Percentiles rank a stretch among this genome's conserved stretches.
Conservation (phyloP, 2,329 filamentous ascomycete species). For the Colletotrichum sidae region DNA sequence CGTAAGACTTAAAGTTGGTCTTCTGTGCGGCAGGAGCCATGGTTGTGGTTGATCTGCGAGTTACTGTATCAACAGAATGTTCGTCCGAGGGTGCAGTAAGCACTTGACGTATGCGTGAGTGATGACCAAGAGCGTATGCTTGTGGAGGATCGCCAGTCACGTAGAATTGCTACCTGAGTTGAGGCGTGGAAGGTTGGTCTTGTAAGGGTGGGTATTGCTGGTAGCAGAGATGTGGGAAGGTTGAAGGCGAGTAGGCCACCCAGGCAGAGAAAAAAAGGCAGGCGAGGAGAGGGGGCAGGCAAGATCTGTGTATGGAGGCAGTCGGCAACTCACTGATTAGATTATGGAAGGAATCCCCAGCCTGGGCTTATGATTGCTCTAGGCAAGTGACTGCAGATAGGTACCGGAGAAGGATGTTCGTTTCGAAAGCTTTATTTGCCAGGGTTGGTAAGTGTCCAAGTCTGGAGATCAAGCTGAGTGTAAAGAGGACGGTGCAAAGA, state of each 20-base stretch:
- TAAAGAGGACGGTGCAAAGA: too few relatives aligned
- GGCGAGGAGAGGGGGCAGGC: background rate
- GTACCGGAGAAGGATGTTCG: background rate
- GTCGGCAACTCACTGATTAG: constrained; percentile 10
- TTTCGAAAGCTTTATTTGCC: background rate
- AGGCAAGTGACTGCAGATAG: background rate
- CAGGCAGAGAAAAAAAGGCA: background rate
- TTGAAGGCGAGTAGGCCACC: background rate
- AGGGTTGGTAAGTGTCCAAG: constrained; percentile 7
- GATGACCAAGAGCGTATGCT: too few relatives aligned
- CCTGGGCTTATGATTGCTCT: background rate
- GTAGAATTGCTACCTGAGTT: too few relatives aligned
- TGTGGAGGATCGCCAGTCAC: too few relatives aligned
- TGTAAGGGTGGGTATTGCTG: background rate
- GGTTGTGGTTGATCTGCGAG: background rate
- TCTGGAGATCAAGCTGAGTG: background rate
- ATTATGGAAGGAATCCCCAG: background rate
- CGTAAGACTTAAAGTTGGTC: constrained; percentile 70
- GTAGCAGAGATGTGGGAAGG: background rate
- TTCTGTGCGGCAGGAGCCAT: constrained; percentile 58
- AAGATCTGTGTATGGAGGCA: background rate
- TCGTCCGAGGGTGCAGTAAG: background rate
- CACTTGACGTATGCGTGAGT: too few relatives aligned
- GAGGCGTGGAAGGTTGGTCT: background rate
- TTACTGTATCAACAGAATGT: background rate